Base-by-base conservation (phyloP, 2,329 filamentous ascomycete genomes). In the Hysterium pulicare region DNA sequence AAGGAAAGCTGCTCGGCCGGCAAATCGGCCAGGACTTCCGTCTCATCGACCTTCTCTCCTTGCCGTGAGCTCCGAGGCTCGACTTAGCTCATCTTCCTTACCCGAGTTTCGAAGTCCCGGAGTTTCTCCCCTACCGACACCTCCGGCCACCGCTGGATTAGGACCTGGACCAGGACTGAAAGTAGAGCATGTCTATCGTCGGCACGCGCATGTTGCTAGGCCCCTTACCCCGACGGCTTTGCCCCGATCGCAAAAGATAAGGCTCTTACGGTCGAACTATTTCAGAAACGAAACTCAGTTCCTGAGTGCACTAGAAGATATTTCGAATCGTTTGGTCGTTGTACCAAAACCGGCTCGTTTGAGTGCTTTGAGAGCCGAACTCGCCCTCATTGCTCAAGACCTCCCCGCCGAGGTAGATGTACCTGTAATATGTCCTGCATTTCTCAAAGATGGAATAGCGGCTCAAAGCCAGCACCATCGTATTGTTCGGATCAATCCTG, bases 381-480 rank as follows among this genome's bases (percentile, higher is more conserved):
- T 93, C 46, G 87, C 86, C 11, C 73, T 93, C 26, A 87, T 93
- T 48, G 84, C 83, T 2, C 86, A 88, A 57, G 87, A 93, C 58
- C 70, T 93, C 33, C 87, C 87, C 0, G 85, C 87, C 3, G 87
- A 93, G 65, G 83, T 93, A 13, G 87, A 93, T 56, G 86, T 93
- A 41, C 87, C 87, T 0, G 76, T 90, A 7, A 87, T 93, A 42
- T 90, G 86, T 52, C 87, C 87, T 13, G 84, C 86, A 1, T 83
- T 82, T 0, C 68, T 91, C 37, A 77, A 85, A 9, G 79, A 87
- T 64, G 86, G 87, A 17, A 78, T 81, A n/a, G 81, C 86, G 2
- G 80, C 84, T 20, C 83, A 81, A 59, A 90, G 87, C 58, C 80
- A 79, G 41, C 88, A 93, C 62, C 87, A 93, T 59, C 81, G 87